phyloP scores from a whole-genome alignment of 441 rosid species.

The Erysimum cheiri region DNA sequence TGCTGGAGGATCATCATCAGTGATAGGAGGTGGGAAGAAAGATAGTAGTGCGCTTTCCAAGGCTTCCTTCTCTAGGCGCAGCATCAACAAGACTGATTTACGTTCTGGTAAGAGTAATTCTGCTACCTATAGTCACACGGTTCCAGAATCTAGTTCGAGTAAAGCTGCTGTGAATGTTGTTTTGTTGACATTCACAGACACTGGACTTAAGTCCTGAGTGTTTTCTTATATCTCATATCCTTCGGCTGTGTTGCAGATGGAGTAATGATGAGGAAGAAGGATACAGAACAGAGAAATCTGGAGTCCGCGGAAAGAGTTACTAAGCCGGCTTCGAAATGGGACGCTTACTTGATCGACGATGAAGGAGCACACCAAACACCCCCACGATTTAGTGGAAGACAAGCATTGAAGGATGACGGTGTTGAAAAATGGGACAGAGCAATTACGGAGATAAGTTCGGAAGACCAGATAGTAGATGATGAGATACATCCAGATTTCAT shows the following conservation, averaged over 20 bases:
- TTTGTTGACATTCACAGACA: neutral
- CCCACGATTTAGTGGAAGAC: neutral
- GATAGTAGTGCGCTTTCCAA: constrained; percentile 29
- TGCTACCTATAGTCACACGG: neutral
- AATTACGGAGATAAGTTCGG: constrained; percentile 35
- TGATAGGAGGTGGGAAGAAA: neutral
- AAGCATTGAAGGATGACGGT: constrained; percentile 22
- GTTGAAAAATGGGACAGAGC: constrained; percentile 30
- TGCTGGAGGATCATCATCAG: constrained; percentile 3
- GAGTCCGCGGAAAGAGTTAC: constrained; percentile 4
- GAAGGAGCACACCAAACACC: constrained; percentile 20
- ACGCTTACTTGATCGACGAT: constrained; percentile 50
- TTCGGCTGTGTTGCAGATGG: constrained; percentile 21
- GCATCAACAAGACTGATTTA: neutral
- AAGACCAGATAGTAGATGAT: constrained; percentile 63
- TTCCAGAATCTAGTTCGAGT: neutral
- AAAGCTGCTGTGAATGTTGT: neutral
- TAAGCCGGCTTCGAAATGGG: constrained; percentile 56
- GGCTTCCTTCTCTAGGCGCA: constrained; percentile 47
- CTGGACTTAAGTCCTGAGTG: too few relatives aligned
- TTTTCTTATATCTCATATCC: too few relatives aligned
- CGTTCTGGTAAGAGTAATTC: neutral
- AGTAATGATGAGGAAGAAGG: constrained; percentile 32
- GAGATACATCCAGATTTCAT: constrained; percentile 73
- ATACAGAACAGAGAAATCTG: neutral